Percentiles rank a stretch among this genome's conserved stretches.
phyloP scores from a whole-genome alignment of 257 asterid species.

The Buddleja alternifolia region DNA sequence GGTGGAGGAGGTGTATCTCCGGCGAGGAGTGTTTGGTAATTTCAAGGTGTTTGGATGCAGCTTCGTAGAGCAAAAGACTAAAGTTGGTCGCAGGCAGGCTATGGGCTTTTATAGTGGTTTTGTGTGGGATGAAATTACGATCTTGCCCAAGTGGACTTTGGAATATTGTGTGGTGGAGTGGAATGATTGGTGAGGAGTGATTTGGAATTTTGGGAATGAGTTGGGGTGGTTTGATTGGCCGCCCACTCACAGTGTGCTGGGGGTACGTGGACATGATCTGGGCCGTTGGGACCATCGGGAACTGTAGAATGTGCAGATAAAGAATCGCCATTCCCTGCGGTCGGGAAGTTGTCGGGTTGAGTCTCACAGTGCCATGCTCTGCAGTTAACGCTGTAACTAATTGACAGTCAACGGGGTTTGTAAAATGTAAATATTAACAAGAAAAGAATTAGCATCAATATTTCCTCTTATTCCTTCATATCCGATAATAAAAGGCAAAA shows the following conservation, averaged over 20 bases:
- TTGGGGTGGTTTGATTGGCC: slow-evolving; percentile 31
- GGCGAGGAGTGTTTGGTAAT: slow-evolving; percentile 33
- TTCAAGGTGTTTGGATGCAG: neutral
- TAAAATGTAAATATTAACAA: no score
- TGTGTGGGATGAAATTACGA: neutral
- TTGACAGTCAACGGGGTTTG: slow-evolving; percentile 17
- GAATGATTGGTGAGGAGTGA: slow-evolving; percentile 37
- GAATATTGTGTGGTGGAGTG: neutral
- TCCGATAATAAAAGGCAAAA: no score
- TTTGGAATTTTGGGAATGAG: slow-evolving; percentile 28
- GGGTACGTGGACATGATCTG: slow-evolving; percentile 41
- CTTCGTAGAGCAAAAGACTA: slow-evolving; percentile 29
- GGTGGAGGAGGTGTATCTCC: slow-evolving; percentile 25
- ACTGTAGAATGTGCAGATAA: slow-evolving; percentile 47
- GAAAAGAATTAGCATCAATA: no score
- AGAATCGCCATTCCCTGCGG: slow-evolving; percentile 58
- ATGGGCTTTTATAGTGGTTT: slow-evolving; percentile 39
- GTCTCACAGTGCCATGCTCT: slow-evolving; percentile 27
- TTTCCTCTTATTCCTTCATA: neutral
- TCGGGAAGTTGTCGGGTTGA: slow-evolving; percentile 57
- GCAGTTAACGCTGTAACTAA: slow-evolving; percentile 4
- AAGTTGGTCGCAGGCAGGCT: slow-evolving; percentile 43
- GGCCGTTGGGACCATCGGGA: slow-evolving; percentile 32
- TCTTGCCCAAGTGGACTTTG: slow-evolving; percentile 37
- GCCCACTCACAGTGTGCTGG: slow-evolving; percentile 61